Evolutionary conservation across 495 filamentous ascomycete genomes (phyloP).

Genomic region (Neurospora pannonica): DNA sequence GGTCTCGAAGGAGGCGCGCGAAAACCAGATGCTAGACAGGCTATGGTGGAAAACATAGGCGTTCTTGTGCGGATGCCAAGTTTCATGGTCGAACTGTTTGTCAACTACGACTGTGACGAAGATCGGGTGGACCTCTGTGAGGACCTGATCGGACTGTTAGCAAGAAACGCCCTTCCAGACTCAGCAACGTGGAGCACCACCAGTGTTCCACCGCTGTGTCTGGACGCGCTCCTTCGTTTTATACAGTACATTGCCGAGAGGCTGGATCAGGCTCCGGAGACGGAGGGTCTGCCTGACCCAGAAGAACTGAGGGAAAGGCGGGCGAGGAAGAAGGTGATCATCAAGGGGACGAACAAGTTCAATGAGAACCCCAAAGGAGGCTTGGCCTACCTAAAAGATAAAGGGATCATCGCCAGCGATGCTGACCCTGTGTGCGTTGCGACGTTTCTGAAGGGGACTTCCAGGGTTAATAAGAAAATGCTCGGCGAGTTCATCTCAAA

Average conservation of each 20-base stretch:
- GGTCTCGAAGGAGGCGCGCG: conserved; percentile 87
- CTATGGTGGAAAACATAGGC: conserved; percentile 96
- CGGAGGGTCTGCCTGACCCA: conserved; percentile 59
- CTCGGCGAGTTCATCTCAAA: conserved; percentile 92
- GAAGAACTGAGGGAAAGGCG: conserved; percentile 57
- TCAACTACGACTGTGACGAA: conserved; percentile 97
- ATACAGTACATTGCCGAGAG: conserved; percentile 86
- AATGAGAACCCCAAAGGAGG: conserved; percentile 90
- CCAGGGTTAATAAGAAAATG: conserved; percentile 77
- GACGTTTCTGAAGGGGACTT: conserved; percentile 73
- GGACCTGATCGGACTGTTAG: conserved; percentile 87
- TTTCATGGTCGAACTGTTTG: conserved; percentile 88
- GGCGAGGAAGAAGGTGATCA: conserved; percentile 73
- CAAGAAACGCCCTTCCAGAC: conserved; percentile 91
- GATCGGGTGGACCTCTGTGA: conserved; percentile 89
- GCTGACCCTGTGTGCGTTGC: conserved; percentile 67
- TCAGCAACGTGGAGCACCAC: conserved; percentile 99
- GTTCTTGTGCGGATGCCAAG: conserved; percentile 83
- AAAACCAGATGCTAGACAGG: conserved; percentile 89
- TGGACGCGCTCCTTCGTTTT: conserved; percentile 85
- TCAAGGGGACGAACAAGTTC: conserved; percentile 83
- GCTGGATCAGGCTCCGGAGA: conserved; percentile 57
- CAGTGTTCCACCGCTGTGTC: conserved; percentile 88
- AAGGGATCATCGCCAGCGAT: conserved; percentile 72
- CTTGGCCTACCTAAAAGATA: conserved; percentile 71